Evolutionary conservation across 2,329 filamentous ascomycete genomes (phyloP).

Genomic region (Lecanosticta acicola): DNA sequence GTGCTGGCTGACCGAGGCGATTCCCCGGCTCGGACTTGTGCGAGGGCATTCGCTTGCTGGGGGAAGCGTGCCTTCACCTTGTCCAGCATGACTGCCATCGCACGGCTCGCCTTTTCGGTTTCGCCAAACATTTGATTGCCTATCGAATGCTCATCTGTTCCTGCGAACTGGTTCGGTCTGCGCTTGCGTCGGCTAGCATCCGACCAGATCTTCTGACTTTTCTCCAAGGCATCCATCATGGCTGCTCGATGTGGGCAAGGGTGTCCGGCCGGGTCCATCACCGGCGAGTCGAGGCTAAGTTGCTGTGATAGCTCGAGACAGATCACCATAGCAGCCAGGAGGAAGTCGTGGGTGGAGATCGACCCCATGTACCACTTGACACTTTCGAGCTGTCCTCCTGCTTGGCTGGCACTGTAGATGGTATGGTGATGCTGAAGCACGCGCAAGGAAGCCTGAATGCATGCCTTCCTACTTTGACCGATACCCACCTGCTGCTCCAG

Average conservation of each 20-base stretch:
- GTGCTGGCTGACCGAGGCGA: neutral
- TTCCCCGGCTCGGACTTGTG: constrained; percentile 3
- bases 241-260: constrained; percentile 24
- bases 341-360: constrained; percentile 43
- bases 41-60: constrained; percentile 10
- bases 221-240: constrained; percentile 31
- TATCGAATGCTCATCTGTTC: constrained; percentile 8
- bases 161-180: constrained; percentile 9
- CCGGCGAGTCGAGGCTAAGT: constrained; percentile 16
- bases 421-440: constrained; percentile 47
- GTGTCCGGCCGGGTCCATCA: constrained; percentile 9
- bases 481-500: constrained; percentile 32
- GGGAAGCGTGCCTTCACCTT: constrained; percentile 26
- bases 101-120: constrained; percentile 28
- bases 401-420: constrained; percentile 45
- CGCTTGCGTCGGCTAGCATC: constrained; percentile 14
- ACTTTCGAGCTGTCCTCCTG: constrained; percentile 40
- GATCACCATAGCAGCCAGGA: constrained; percentile 46
- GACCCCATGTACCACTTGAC: constrained; percentile 45
- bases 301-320: constrained; percentile 40
- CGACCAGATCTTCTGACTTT: constrained; percentile 30
- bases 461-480: constrained; percentile 35
- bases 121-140: constrained; percentile 25
- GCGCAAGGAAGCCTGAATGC: constrained; percentile 44
- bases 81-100: constrained; percentile 30